These are phyloP conservation scores for Barnettozyma hawaiiensis DNA, from an alignment of 1,139 yeast genomes.

Conservation along the genomic window DNA sequence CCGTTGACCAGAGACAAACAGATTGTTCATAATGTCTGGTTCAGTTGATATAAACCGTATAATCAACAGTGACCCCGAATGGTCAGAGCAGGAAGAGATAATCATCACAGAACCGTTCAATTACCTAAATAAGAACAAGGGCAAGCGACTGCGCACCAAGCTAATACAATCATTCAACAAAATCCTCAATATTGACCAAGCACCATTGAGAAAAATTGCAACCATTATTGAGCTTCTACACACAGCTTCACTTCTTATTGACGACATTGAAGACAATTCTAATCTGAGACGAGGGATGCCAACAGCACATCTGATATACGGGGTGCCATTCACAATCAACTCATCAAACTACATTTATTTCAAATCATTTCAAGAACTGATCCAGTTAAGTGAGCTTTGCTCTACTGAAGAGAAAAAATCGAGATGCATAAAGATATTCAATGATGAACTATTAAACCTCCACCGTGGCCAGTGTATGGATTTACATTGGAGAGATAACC, in stretches of 20 bases:
- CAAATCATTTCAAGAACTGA: constrained; percentile 52
- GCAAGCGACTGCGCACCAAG: constrained; percentile 49
- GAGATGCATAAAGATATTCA: constrained; percentile 37
- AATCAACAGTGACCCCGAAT: constrained; percentile 6
- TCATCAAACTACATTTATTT: constrained; percentile 82
- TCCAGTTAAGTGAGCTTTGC: constrained; percentile 27
- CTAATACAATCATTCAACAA: constrained; percentile 47
- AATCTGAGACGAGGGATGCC: constrained; percentile 66
- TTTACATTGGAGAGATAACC: constrained; percentile 75
- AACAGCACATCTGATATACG: constrained; percentile 72
- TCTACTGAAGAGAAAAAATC: constrained; percentile 13
- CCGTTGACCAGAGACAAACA: background rate
- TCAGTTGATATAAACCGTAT: background rate
- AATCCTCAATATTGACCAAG: constrained; percentile 37
- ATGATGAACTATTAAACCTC: constrained; percentile 69
- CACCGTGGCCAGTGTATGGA: constrained; percentile 91
- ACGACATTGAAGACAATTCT: constrained; percentile 83
- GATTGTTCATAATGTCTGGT: background rate
- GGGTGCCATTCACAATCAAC: constrained; percentile 74
- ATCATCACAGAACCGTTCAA: constrained; percentile 45
- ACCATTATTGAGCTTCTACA: constrained; percentile 53
- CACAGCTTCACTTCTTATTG: constrained; percentile 63
- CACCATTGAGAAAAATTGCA: constrained; percentile 33
- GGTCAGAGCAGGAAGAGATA: constrained; percentile 6
- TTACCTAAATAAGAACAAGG: constrained; percentile 45